Evolutionary conservation across 305 asterid species (phyloP).

Genomic region (Euphrasia arctica): DNA sequence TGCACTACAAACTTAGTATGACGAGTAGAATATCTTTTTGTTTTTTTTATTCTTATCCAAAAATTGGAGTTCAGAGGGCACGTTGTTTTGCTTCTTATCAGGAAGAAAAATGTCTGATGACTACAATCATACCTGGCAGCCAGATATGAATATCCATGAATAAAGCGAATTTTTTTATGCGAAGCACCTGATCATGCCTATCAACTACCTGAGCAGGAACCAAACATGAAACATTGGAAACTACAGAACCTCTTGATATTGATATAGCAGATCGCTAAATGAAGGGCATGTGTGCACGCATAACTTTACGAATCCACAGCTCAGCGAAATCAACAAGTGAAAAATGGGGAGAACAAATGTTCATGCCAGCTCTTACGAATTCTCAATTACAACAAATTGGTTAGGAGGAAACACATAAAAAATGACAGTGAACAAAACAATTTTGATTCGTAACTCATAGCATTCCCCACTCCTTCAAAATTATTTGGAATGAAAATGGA

Average conservation of each 20-base stretch:
- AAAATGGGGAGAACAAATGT: background rate
- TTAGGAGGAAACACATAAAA: background rate
- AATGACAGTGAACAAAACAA: constrained; percentile 10
- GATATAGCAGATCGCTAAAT: background rate
- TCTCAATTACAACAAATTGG: background rate
- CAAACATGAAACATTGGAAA: background rate
- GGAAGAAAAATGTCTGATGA: background rate
- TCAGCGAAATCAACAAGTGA: background rate
- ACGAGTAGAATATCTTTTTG: no score
- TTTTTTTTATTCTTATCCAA: no score
- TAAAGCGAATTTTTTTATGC: constrained; percentile 3
- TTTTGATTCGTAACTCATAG: constrained; percentile 9
- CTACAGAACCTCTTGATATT: constrained; percentile 2
- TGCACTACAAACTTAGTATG: background rate
- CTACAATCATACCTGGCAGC: background rate
- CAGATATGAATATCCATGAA: constrained; percentile 17
- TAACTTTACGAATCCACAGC: no score
- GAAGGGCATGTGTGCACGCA: background rate
- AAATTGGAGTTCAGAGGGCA: no score
- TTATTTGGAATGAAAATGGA: background rate
- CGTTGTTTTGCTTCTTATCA: no score
- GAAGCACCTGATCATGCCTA: background rate
- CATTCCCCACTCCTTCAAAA: background rate
- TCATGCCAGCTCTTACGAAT: background rate
- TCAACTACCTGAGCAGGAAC: background rate